Evolutionary conservation across 2,329 filamentous ascomycete genomes (phyloP), one percentile per base, ranked within the genome.

Genomic region (Penicillium verrucosum): DNA sequence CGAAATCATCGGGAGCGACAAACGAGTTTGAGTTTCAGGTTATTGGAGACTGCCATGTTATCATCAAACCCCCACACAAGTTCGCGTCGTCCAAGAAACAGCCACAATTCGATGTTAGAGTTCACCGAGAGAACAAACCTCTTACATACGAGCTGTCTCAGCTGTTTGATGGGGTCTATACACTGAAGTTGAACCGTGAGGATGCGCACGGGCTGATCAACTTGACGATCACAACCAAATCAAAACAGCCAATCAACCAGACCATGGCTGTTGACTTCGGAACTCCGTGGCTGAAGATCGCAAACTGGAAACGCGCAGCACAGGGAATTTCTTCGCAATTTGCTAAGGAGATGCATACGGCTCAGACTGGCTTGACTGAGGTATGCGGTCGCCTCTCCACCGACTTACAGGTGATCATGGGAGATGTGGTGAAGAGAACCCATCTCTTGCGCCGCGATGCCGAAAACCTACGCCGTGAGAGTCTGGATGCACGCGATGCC

Each of bases 161-260:
- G 43, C 73, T 83, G 9, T 80, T 83, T 55, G 78, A 81, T 34
- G 81, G 81, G 9, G 78, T 82, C 8, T 83, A 83, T 60, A 76
- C 79, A 14, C 69, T 84, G 37, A 76, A 77, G 29, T 67, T 84
- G 16, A 76, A 80, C 48, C 73, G 76, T 42, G 76, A 78, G 56
- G 77, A 83, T 63, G 75, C 80, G 10, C 74, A 78, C 52, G 79
- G 81, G 3, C 60, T 70, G 23, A 71, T 84, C 59, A 78, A 81
- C 56, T 73, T 84, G 37, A 79, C 75, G 32, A 75, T 83, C 45
- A 71, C 68, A 36, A 72, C 73, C 46, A 68, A 65, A 51, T 69
- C 75, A 16, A 76, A 68, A 58, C 68, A 69, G 5, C 63, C 63
- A 27, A 53, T 73, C 21, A 68, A 71, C 10, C 71, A 75, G 59